Evolutionary conservation across 345 rosid genomes (phyloP), one percentile per base, ranked within the genome.

Genomic region (Eucalyptus leucophloia): DNA sequence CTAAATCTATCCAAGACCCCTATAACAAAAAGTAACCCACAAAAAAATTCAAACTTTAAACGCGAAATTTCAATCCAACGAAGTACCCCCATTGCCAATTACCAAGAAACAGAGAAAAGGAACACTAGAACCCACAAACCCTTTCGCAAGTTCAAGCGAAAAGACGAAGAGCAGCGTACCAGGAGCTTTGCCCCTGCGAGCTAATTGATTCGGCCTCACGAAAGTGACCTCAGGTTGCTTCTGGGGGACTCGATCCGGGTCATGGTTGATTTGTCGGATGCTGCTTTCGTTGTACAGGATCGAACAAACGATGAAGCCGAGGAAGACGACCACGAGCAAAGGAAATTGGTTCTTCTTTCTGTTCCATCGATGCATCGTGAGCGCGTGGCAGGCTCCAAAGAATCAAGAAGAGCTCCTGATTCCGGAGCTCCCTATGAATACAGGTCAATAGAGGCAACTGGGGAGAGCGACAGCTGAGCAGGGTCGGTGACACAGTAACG

Each of bases 1-100:
- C 93, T 92, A 85, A 95, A 98, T 93, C 99, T 95, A 92, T 97
- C 98, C 96, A 98, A 93, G 89, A 91, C 93, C 94, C 92, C 98
- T 96, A 89, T 60, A 82, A 82, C 17, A 21, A 87, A 82, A 86
- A 49, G 51, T 21, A 54, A 54, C 69, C 88, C 69, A 54, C 67
- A 12, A 87, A 32, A 87, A 87, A 30, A 87, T 87, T 9, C 60
- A 2, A 87, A 37, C 60, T 54, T 87, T 3, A 37, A 16, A 23
- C 9, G 21, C 47, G 67, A 12, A 34, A 51, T 47, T 12, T 44
- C 88, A 51, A 51, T 14, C 18, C 28, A 87, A 87, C 32, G 69
- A 40, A 77, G 30, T 40, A 7, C 82, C 47, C 5, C 8, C 16
- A 40, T 1, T 12, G 83, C 15, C 83, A 21, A 77, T 77, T 21